These are phyloP conservation scores for Combretum micranthum DNA, from an alignment of 345 rosid genomes.

Conservation along the genomic window DNA sequence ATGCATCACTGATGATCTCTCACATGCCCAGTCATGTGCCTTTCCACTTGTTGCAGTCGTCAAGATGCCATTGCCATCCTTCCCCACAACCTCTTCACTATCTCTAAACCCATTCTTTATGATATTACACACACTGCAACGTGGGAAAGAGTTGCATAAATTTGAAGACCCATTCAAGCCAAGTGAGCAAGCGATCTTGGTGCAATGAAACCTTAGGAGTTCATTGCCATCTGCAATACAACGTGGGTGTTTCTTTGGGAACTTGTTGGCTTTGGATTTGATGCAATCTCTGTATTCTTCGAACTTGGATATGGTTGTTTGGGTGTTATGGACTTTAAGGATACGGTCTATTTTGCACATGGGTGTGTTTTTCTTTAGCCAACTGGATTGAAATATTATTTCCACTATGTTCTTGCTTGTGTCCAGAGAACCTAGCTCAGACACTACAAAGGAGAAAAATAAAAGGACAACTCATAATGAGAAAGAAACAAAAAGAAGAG, in stretches of 20 bases:
- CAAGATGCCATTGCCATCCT: constrained; percentile 56
- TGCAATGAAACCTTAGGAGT: constrained; percentile 67
- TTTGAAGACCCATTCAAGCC: constrained; percentile 60
- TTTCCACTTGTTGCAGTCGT: constrained; percentile 74
- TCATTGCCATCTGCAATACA: constrained; percentile 85
- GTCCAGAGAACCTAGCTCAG: constrained; percentile 63
- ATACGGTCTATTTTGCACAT: constrained; percentile 61
- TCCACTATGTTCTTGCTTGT: constrained; percentile 88
- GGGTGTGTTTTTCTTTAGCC: constrained; percentile 65
- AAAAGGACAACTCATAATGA: not conserved
- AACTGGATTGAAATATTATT: constrained; percentile 84
- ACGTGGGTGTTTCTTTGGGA: constrained; percentile 56
- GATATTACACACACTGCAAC: constrained; percentile 49
- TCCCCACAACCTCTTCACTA: constrained; percentile 6
- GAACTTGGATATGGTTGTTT: constrained; percentile 51
- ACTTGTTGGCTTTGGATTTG: constrained; percentile 55
- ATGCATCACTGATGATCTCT: constrained; percentile 1
- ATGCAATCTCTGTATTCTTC: constrained; percentile 72
- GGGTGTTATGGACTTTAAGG: constrained; percentile 71
- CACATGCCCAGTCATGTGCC: constrained; percentile 52
- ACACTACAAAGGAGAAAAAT: constrained; percentile 26
- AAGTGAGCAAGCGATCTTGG: constrained; percentile 47
- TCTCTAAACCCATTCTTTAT: constrained; percentile 54
- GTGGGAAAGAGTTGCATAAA: constrained; percentile 47
- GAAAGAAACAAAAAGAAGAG: not conserved